These are phyloP conservation scores for Plantago major DNA, from an alignment of 257 asterid genomes.

Conservation along the genomic window DNA sequence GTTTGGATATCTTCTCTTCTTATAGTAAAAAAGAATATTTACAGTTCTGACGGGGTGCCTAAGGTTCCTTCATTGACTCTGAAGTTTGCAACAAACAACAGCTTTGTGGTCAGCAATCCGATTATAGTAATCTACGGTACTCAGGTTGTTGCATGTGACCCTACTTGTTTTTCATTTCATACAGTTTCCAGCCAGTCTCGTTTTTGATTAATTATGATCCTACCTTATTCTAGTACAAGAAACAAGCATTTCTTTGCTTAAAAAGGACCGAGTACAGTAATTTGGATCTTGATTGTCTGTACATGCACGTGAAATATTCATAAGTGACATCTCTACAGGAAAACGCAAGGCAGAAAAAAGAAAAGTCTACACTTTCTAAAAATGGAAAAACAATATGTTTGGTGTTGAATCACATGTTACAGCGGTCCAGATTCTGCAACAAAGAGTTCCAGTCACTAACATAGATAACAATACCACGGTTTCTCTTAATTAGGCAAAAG, in stretches of 20 bases:
- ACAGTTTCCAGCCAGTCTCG: conserved; percentile 13
- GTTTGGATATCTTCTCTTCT: conserved; percentile 14
- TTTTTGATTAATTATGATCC: neutral
- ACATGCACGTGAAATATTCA: neutral
- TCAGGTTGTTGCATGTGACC: conserved; percentile 44
- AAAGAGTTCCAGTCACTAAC: neutral
- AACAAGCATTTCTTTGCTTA: neutral
- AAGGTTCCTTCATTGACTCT: conserved; percentile 61
- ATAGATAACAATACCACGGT: neutral
- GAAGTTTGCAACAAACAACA: conserved; percentile 57
- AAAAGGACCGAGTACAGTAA: neutral
- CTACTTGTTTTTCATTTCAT: conserved; percentile 16
- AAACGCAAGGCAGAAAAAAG: no score
- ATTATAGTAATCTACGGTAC: conserved; percentile 58
- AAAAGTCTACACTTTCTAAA: neutral
- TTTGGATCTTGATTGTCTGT: conserved; percentile 5
- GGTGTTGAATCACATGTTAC: neutral
- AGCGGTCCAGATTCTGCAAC: neutral
- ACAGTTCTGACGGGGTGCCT: conserved; percentile 57
- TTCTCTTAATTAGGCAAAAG: conserved; percentile 1
- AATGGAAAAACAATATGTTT: neutral
- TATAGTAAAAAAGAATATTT: conserved; percentile 18
- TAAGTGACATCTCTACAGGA: neutral
- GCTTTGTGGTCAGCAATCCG: conserved; percentile 63
- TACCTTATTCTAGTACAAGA: no score